These are phyloP conservation scores for Tulasnella sp. DNA, from an alignment of 768 basidiomycete species.

Conservation along the genomic window DNA sequence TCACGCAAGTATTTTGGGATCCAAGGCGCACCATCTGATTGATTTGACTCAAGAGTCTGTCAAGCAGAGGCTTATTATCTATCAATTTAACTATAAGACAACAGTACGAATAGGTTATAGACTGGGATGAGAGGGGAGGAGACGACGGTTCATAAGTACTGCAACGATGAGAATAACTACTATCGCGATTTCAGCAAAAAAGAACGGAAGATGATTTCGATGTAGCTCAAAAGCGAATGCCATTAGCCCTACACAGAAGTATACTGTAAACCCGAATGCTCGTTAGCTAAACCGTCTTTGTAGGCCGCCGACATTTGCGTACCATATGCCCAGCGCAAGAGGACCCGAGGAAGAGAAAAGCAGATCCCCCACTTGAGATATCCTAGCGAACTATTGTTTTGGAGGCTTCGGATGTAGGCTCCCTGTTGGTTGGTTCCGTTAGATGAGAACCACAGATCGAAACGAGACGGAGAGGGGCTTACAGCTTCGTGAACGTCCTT, in stretches of 20 bases:
- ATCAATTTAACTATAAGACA: background rate
- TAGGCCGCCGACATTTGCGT: background rate
- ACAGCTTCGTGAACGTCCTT: background rate
- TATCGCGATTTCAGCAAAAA: background rate
- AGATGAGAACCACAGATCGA: background rate
- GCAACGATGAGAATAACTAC: background rate
- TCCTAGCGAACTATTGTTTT: background rate
- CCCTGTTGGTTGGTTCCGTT: background rate
- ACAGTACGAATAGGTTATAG: background rate
- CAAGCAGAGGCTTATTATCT: background rate
- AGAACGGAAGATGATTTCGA: background rate
- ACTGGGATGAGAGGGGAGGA: background rate
- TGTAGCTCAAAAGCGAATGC: background rate
- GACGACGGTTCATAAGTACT: background rate
- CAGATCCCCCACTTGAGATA: background rate
- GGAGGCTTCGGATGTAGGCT: background rate
- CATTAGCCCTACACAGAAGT: background rate
- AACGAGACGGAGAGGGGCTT: background rate
- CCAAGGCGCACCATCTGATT: background rate
- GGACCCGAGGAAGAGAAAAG: background rate
- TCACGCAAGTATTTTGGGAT: too few species aligned
- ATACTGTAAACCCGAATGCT: background rate
- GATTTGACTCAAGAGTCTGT: background rate
- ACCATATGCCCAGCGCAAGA: conserved; percentile 1
- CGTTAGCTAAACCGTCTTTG: background rate